Evolutionary conservation across 192 early-diverging fungal genomes (phyloP), one percentile per base, ranked within the genome.

Genomic region (Phycomyces blakesleeanus): DNA sequence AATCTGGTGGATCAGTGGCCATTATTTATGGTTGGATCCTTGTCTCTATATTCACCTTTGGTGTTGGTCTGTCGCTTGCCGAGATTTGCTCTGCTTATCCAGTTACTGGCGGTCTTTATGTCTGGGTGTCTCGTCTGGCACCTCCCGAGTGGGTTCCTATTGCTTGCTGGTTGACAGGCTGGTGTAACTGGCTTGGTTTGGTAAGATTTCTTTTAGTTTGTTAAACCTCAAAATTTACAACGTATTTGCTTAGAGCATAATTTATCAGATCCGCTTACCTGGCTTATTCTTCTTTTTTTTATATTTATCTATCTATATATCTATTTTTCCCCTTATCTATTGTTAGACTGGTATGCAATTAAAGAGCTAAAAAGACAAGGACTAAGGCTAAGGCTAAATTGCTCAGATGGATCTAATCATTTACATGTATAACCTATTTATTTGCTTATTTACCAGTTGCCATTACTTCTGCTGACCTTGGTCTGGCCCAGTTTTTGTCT

Each of bases 101-200:
- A 1, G 74, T 78, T 6, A 76, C 81, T 15, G 81, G 81, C 14
- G 78, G 73, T 22, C 55, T 82, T 0, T 83, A 83, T 68, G 74
- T 80, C 53, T 83, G 82, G 82, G 76, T 76, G 15, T 76, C 81
- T 26, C 66, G 69, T 22, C 58, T 83, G 22, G 79, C 77, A 8
- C 70, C 68, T 18, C 51, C 73, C 8, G 68, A 73, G 41, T 80
- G 77, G 75, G 79, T 74, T 0, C 82, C 82, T 8, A 60, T 83
- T 24, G 69, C 73, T 14, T 78, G 75, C 11, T 83, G 78, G 78
- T 34, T 83, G n/a, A 81, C 81, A 0, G 82, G 82, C 6, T 83
- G 76, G 55, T 78, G 73, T 59, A 82, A 82, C 55, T 82, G 80
- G 80, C 63, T 82, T 41, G 80, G 80, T 21, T 67, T 82, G 51